Evolutionary conservation across 1,284 basidiomycete species (phyloP).

Genomic region (Ganoderma sinense): DNA sequence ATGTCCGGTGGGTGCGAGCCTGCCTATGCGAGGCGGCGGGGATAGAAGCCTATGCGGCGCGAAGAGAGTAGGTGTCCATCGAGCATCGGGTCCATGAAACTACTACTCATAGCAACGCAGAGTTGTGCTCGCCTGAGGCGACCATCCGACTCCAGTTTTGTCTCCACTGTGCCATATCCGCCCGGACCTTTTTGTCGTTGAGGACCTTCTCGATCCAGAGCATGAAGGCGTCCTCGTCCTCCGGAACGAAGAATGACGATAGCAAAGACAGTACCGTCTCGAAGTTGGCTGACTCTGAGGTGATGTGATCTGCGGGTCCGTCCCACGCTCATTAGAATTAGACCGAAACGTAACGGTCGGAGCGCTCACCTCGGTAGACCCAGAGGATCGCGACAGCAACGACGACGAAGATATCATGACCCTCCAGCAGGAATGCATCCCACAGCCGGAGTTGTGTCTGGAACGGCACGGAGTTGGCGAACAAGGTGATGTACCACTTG

Average conservation of each 20-base stretch:
- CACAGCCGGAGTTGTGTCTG: constrained; percentile 94
- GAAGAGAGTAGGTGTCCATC: constrained; percentile 26
- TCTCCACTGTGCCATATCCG: constrained; percentile 77
- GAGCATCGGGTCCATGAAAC: constrained; percentile 24
- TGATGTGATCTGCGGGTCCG: constrained; percentile 70
- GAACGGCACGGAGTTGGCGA: constrained; percentile 96
- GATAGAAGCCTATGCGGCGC: constrained; percentile 13
- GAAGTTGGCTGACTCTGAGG: constrained; percentile 81
- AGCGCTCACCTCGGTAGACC: constrained; percentile 76
- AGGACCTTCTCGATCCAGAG: constrained; percentile 83
- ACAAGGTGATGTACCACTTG: constrained; percentile 99
- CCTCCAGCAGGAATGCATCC: constrained; percentile 94
- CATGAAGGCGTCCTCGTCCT: constrained; percentile 85
- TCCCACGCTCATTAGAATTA: neutral
- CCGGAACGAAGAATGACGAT: constrained; percentile 91
- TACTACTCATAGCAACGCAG: constrained; percentile 63
- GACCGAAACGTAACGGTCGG: neutral
- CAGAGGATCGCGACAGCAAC: constrained; percentile 90
- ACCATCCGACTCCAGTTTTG: constrained; percentile 78
- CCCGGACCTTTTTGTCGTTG: constrained; percentile 71
- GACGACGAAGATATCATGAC: constrained; percentile 88
- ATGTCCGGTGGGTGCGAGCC: constrained; percentile 18
- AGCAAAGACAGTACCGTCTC: constrained; percentile 90
- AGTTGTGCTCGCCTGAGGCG: constrained; percentile 65
- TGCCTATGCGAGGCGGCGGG: constrained; percentile 7